Percentiles rank a stretch among this genome's conserved stretches.
Conservation (phyloP, 2,329 filamentous ascomycete genomes). For the Monilinia polystroma region DNA sequence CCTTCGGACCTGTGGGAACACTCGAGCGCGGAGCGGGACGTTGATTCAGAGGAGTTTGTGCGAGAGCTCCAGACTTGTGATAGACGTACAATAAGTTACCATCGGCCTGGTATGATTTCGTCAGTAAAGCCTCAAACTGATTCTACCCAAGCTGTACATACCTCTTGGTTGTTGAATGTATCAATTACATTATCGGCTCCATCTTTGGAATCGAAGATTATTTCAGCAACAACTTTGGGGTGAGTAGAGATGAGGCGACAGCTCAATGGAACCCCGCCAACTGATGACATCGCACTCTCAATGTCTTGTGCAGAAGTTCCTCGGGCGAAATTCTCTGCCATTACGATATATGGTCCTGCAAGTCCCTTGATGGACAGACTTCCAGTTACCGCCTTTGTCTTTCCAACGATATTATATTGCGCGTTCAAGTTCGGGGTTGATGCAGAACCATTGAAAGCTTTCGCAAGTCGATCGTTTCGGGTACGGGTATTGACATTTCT, state of each 20-base stretch:
- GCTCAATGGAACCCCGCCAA: constrained; percentile 66
- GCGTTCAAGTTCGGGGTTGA: constrained; percentile 39
- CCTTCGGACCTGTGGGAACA: constrained; percentile 38
- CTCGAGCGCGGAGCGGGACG: constrained; percentile 12
- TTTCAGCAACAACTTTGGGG: constrained; percentile 75
- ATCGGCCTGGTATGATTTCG: constrained; percentile 58
- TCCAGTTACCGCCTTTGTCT: constrained; percentile 39
- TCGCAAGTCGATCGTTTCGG: constrained; percentile 36
- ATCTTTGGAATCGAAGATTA: constrained; percentile 69
- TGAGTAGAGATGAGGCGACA: constrained; percentile 66
- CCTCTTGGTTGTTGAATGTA: constrained; percentile 77
- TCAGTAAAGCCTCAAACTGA: background rate
- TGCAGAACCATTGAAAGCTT: constrained; percentile 34
- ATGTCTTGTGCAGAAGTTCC: constrained; percentile 82
- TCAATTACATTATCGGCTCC: constrained; percentile 73
- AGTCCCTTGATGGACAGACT: constrained; percentile 73
- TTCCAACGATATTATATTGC: constrained; percentile 41
- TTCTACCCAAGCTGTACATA: constrained; percentile 43
- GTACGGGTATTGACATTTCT: constrained; percentile 31
- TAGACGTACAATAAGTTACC: constrained; percentile 73
- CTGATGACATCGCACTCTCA: constrained; percentile 73
- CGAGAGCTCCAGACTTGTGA: constrained; percentile 53
- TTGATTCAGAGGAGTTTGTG: constrained; percentile 12
- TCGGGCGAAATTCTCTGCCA: constrained; percentile 78
- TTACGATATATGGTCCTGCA: constrained; percentile 68